Conservation (phyloP, 23 red algal genomes). For the Gracilaria vermiculophylla region DNA sequence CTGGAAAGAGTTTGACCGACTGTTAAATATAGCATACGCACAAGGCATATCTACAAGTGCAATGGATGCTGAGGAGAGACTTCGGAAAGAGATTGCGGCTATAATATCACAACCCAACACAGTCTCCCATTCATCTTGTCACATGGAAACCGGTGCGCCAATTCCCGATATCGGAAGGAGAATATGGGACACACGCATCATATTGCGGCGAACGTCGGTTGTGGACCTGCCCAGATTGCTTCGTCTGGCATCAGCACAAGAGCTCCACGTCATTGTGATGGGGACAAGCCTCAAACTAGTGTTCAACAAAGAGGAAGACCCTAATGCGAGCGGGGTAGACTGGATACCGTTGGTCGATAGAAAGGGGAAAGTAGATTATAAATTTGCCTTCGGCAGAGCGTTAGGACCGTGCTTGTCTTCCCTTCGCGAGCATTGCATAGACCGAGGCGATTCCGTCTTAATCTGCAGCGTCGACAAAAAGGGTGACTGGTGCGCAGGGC, state of each 20-base stretch:
- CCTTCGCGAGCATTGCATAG: slow-evolving; percentile 40
- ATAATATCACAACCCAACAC: not conserved
- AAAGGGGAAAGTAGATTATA: slow-evolving; percentile 50
- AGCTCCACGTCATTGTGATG: not conserved
- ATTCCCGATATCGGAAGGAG: not conserved
- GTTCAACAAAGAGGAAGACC: not conserved
- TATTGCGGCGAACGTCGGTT: not conserved
- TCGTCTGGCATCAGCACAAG: not conserved
- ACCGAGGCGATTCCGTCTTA: not conserved
- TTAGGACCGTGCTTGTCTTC: slow-evolving; percentile 52
- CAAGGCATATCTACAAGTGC: not conserved
- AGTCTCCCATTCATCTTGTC: not conserved
- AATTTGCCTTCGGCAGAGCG: slow-evolving; percentile 46
- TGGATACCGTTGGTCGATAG: slow-evolving; percentile 40
- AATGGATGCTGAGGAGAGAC: not conserved
- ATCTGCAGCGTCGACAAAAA: slow-evolving; percentile 12
- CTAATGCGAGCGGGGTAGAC: not conserved
- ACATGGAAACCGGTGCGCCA: not conserved
- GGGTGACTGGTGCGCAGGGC: slow-evolving; percentile 58
- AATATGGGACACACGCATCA: slow-evolving; percentile 4
- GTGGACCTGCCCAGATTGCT: not conserved
- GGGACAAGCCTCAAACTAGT: not conserved
- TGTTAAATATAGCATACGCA: not conserved
- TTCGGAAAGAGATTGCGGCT: not conserved
- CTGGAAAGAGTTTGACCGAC: slow-evolving; percentile 30